A percentile compares a stretch with the other conserved stretches of the same genome.
Evolutionary conservation across 306 rosid species (phyloP).

Genomic region (Prunus mira): DNA sequence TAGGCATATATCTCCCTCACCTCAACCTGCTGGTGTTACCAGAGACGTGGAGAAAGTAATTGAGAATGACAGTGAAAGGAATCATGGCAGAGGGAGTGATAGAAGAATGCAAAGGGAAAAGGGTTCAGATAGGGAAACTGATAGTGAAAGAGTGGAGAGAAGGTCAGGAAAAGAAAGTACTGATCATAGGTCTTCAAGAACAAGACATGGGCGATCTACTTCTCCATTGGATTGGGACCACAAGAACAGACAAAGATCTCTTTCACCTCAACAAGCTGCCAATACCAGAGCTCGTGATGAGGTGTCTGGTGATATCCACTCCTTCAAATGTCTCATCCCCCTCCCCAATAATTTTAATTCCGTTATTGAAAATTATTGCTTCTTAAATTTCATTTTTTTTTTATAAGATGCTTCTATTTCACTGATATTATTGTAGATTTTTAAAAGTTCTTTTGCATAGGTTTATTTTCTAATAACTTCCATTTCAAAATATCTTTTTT

Average conservation of each 20-base stretch:
- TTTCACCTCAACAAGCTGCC: slow-evolving; percentile 21
- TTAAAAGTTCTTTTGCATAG: not conserved
- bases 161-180: slow-evolving; percentile 40
- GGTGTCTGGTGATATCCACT: slow-evolving; percentile 96
- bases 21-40: slow-evolving; percentile 14
- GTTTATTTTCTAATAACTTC: not conserved
- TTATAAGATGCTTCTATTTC: not conserved
- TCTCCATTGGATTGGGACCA: slow-evolving; percentile 23
- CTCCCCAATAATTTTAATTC: not conserved
- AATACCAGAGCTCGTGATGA: slow-evolving; percentile 57
- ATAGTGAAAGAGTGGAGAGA: slow-evolving; percentile 45
- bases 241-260: slow-evolving; percentile 15
- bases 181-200: slow-evolving; percentile 53
- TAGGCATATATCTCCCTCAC: slow-evolving; percentile 26
- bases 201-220: slow-evolving; percentile 53
- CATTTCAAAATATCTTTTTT: not conserved
- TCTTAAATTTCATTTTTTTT: not conserved
- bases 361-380: not conserved
- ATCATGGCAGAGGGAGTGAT: slow-evolving; percentile 9
- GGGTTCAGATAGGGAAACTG: slow-evolving; percentile 46
- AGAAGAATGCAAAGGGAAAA: slow-evolving; percentile 35
- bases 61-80: slow-evolving; percentile 4
- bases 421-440: not conserved
- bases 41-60: slow-evolving; percentile 6
- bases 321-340: slow-evolving; percentile 29